Percentiles rank a stretch among this genome's conserved stretches.
Evolutionary conservation across 768 basidiomycete genomes (phyloP).

Genomic region (Trichaptum fuscoviolaceum): DNA sequence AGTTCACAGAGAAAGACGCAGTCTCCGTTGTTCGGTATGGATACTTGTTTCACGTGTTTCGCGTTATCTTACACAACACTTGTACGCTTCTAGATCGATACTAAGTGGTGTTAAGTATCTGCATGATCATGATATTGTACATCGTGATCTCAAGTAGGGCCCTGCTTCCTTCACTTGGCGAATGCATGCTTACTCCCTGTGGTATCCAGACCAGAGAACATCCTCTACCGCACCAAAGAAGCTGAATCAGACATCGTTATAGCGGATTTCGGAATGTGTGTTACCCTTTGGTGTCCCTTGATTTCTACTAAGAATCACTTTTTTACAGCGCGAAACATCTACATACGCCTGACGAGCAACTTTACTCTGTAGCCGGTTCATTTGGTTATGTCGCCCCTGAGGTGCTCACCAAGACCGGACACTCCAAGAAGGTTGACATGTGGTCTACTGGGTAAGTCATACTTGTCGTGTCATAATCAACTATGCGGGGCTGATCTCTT

Average conservation of each 20-base stretch:
- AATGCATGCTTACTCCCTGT: not conserved
- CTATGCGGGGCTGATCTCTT: not conserved
- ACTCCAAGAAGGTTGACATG: slow-evolving; percentile 89
- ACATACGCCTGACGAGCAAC: slow-evolving; percentile 61
- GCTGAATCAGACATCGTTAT: slow-evolving; percentile 85
- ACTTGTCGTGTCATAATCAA: not conserved
- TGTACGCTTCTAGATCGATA: slow-evolving; percentile 53
- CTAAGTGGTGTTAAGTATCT: slow-evolving; percentile 85
- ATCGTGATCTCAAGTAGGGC: slow-evolving; percentile 86
- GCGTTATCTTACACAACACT: not conserved
- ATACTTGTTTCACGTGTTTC: slow-evolving; percentile 21
- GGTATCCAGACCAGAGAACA: slow-evolving; percentile 82
- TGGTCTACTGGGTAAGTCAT: slow-evolving; percentile 82
- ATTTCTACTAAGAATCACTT: not conserved
- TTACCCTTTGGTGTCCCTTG: slow-evolving; percentile 10
- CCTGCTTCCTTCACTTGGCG: not conserved
- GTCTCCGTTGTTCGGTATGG: slow-evolving; percentile 62
- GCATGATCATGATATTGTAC: slow-evolving; percentile 90
- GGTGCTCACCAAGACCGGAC: slow-evolving; percentile 73
- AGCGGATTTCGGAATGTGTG: slow-evolving; percentile 95
- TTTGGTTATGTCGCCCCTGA: slow-evolving; percentile 93
- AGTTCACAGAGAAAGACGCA: slow-evolving; percentile 92
- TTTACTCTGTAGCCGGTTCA: slow-evolving; percentile 70
- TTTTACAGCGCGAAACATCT: slow-evolving; percentile 74
- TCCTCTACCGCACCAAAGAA: slow-evolving; percentile 80